Base-by-base conservation (phyloP, 2,329 filamentous ascomycete genomes). In the Westerdykella sp. region DNA sequence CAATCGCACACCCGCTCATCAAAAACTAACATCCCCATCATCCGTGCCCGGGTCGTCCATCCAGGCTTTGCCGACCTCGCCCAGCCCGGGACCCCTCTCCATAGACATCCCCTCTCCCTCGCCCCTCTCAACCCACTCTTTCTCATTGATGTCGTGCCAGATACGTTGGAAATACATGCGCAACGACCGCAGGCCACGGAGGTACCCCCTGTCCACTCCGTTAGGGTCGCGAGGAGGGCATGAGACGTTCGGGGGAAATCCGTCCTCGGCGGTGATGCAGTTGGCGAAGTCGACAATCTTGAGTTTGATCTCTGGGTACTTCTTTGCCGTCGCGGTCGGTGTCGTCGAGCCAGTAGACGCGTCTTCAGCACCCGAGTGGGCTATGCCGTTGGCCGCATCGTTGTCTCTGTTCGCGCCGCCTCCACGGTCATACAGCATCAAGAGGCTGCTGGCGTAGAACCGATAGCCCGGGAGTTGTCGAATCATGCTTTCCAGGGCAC, bases 241-340 rank as follows among this genome's bases (percentile, higher is more conserved):
- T 14, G 73, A 69, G 1, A 74, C 69, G 46, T 80, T 74, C 10
- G 81, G 69, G 1, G 76, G 69, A 3, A 79, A 58, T 39, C 69
- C 64, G 57, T 95, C 89, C 52, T 93, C 85, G 4, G 87, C 86
- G 1, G 90, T 97, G 30, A 97, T 83, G 60, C 91, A 96, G 65
- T 98, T 98, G 50, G 93, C 93, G 71, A 98, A 98, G 67, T 98
- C 93, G 44, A 95, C 91, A 65, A 98, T 94, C 69, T 96, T 96
- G 70, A 98, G 83, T 65, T 95, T 87, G 60, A 95, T 90, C 37
- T 77, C 73, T 5, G 69, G 61, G 6, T 58, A 55, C 30, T 62
- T 65, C 37, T 55, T 55, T 5, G 49, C 32, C 10, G 47, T 42
- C 9, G 51, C 34, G 11, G 42, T 53, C 3, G 50, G 41, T 1